Base-by-base conservation (phyloP, 129 eudicot genomes). In the Artemisia tridentata region DNA sequence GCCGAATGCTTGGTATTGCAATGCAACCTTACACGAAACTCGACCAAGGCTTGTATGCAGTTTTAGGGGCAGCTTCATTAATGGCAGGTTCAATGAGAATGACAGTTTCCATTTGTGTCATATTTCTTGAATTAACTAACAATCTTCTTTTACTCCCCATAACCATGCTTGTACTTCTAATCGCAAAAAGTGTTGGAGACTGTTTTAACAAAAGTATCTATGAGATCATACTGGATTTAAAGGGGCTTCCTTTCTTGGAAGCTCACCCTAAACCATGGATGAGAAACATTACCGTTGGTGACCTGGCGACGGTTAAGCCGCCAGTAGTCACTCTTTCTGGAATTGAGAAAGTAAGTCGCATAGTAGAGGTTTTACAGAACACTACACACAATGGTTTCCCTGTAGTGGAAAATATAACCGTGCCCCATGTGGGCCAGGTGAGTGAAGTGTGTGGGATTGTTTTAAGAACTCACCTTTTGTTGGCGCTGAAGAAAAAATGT, bases 71-170 rank as follows among this genome's bases (percentile, higher is more conserved):
- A 68, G 98, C 98, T 51, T 85, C 96, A 9, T 88, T 92, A 65
- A 89, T 93, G 96, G 90, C 95, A 31, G 98, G 96, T 51, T 93
- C 98, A n/a, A 93, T 89, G 98, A 82, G 98, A 52, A 93, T 87
- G 96, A 93, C 97, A 1, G 98, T 93, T 66, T 93, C 98, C 17
- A 76, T 93, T 18, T 89, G 96, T 50, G 98, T 93, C 54, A 93
- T 93, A 60, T 87, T 93, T 76, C 92, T 93, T 43, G 97, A 93
- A 61, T 91, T 93, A 62, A 93, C 97, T 64, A 85, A 93, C 73
- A 93, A 93, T 81, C 98, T 93, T 34, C 86, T 89, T 59, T 58
- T 93, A 69, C 84, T 92, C 13, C 96, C 96, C 34, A 84, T 86
- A 14, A 86, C 90, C 59, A 92, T 92, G 98, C 78, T 92, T n/a